phyloP scores from a whole-genome alignment of 345 rosid genomes.

The Barbarea vulgaris region DNA sequence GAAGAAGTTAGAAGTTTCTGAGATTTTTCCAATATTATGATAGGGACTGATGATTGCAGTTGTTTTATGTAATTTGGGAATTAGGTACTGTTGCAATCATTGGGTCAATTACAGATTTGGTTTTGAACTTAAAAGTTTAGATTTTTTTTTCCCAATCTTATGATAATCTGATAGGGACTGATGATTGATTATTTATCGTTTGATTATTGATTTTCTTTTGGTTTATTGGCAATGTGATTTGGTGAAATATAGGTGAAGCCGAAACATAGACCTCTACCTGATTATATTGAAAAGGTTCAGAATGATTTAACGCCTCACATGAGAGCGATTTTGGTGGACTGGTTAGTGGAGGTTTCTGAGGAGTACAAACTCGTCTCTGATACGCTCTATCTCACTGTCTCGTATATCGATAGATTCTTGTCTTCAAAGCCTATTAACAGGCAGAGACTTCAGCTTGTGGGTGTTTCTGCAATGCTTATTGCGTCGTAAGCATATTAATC shows the following conservation, averaged over 20 bases:
- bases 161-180: neutral
- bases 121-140: neutral
- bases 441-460: slow-evolving; percentile 68
- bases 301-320: slow-evolving; percentile 58
- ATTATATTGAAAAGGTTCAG: slow-evolving; percentile 70
- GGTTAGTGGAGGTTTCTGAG: slow-evolving; percentile 77
- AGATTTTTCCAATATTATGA: neutral
- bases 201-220: neutral
- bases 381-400: slow-evolving; percentile 54
- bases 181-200: neutral
- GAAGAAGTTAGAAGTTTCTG: neutral
- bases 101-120: neutral
- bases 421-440: slow-evolving; percentile 49
- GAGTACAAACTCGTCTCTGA: slow-evolving; percentile 63
- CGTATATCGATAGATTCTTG: slow-evolving; percentile 59
- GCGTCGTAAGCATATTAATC: slow-evolving; percentile 60
- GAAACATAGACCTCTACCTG: slow-evolving; percentile 54
- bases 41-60: neutral
- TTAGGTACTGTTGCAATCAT: neutral
- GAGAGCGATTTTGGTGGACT: slow-evolving; percentile 73
- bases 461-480: slow-evolving; percentile 80
- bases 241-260: slow-evolving; percentile 48
- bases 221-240: neutral
- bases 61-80: neutral
- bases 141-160: neutral